Conservation (phyloP, 768 basidiomycete genomes). For the Psilocybe sp. region DNA sequence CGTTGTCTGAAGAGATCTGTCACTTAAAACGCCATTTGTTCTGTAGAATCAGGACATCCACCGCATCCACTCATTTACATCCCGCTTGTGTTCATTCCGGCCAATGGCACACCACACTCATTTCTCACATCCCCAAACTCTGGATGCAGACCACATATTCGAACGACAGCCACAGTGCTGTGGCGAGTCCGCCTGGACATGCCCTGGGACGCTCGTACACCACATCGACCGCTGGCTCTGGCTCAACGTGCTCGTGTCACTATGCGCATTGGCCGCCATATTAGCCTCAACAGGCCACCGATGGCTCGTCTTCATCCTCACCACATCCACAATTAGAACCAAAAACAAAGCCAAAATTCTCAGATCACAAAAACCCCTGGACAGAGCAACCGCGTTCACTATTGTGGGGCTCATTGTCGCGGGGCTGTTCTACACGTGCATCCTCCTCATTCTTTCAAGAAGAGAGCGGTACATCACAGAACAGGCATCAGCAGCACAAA, state of each 20-base stretch:
- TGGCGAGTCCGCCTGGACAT: background rate
- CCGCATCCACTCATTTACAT: too few species aligned
- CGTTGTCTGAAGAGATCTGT: too few species aligned
- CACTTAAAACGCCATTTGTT: too few species aligned
- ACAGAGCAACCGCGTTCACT: background rate
- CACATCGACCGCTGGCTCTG: conserved; percentile 9
- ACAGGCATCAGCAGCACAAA: background rate
- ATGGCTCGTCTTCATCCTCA: background rate
- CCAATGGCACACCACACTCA: too few species aligned
- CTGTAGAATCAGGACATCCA: too few species aligned
- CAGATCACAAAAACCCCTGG: background rate
- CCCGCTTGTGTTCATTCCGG: too few species aligned
- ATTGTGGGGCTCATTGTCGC: background rate
- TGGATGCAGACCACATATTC: too few species aligned
- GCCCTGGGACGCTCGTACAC: conserved; percentile 4
- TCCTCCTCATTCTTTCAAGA: conserved; percentile 9
- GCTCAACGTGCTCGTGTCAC: conserved; percentile 6
- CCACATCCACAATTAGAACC: background rate
- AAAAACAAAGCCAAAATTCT: background rate
- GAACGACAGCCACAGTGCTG: background rate
- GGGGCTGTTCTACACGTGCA: conserved; percentile 4
- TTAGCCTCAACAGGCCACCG: too few species aligned
- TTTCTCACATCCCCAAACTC: too few species aligned
- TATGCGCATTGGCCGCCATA: too few species aligned
- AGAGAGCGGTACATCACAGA: conserved; percentile 4